Percentiles rank a stretch among this genome's conserved stretches.
Conservation (phyloP, 2,329 filamentous ascomycete genomes). For the Aureobasidium sp. region DNA sequence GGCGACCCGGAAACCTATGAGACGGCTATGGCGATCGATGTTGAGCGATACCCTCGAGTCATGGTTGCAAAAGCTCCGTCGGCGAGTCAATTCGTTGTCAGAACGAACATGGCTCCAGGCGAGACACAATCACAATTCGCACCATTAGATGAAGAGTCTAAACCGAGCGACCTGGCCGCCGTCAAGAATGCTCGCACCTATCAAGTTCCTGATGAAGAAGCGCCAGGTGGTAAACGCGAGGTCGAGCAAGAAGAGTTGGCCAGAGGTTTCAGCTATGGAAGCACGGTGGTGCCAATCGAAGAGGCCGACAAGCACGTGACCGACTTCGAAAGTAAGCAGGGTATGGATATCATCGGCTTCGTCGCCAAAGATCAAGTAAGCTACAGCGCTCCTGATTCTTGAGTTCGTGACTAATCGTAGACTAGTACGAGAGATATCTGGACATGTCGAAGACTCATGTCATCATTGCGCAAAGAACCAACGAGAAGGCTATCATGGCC, state of each 20-base stretch:
- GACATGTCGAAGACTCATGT: constrained; percentile 75
- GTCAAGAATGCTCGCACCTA: constrained; percentile 78
- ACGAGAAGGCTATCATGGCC: constrained; percentile 75
- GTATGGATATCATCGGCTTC: constrained; percentile 81
- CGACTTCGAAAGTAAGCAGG: constrained; percentile 69
- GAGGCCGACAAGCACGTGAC: constrained; percentile 82
- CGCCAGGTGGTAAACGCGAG: constrained; percentile 71
- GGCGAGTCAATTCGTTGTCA: constrained; percentile 67
- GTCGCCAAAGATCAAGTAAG: constrained; percentile 62
- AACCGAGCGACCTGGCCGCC: constrained; percentile 47
- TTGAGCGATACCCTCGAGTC: constrained; percentile 86
- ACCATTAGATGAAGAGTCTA: constrained; percentile 35
- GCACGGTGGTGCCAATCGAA: constrained; percentile 83
- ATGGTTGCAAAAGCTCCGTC: constrained; percentile 66
- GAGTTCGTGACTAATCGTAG: neutral
- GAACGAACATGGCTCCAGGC: constrained; percentile 37
- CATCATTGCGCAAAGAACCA: constrained; percentile 67
- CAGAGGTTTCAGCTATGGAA: constrained; percentile 91
- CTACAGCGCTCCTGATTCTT: neutral
- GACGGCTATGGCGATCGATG: constrained; percentile 70
- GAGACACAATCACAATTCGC: constrained; percentile 48
- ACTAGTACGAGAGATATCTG: constrained; percentile 69
- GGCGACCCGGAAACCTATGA: constrained; percentile 69
- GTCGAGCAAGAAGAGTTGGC: constrained; percentile 75
- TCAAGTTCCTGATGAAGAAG: constrained; percentile 66